phyloP scores from a whole-genome alignment of 805 yeast species.

The Priceomyces castillae region DNA sequence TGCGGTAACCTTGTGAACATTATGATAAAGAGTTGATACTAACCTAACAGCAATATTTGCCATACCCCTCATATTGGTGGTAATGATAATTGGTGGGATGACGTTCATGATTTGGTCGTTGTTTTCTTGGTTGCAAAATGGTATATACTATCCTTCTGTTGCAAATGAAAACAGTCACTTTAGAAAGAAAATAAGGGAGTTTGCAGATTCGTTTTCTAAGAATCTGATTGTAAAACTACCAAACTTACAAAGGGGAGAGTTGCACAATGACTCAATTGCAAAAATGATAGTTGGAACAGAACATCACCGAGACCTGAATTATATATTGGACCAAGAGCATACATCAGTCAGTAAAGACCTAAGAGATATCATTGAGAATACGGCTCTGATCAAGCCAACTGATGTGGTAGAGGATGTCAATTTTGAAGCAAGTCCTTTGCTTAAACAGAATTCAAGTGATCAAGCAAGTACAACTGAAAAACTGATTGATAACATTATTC shows the following conservation, averaged over 20 bases:
- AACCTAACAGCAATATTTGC: slow-evolving; percentile 9
- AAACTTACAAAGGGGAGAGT: neutral
- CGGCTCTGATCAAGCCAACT: slow-evolving; percentile 1
- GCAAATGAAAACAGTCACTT: neutral
- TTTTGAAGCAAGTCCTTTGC: slow-evolving; percentile 2
- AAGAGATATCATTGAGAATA: slow-evolving; percentile 2
- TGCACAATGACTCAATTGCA: slow-evolving; percentile 3
- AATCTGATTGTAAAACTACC: neutral
- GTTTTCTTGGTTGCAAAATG: slow-evolving; percentile 2
- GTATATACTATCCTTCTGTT: neutral
- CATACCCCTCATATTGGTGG: slow-evolving; percentile 10
- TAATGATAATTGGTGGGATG: slow-evolving; percentile 9
- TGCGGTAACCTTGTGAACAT: too few species aligned
- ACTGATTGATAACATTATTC: neutral
- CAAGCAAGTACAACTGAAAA: neutral
- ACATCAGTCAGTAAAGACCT: neutral
- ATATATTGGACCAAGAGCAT: neutral
- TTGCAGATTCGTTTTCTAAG: slow-evolving; percentile 6
- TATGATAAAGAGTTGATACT: slow-evolving; percentile 3
- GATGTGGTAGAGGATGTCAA: slow-evolving; percentile 1
- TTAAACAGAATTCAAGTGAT: neutral
- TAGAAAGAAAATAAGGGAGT: neutral
- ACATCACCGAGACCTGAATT: neutral
- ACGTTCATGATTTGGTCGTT: slow-evolving; percentile 7
- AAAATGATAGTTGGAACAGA: slow-evolving; percentile 3